Conservation (phyloP, 257 asterid genomes). For the Striga asiatica region DNA sequence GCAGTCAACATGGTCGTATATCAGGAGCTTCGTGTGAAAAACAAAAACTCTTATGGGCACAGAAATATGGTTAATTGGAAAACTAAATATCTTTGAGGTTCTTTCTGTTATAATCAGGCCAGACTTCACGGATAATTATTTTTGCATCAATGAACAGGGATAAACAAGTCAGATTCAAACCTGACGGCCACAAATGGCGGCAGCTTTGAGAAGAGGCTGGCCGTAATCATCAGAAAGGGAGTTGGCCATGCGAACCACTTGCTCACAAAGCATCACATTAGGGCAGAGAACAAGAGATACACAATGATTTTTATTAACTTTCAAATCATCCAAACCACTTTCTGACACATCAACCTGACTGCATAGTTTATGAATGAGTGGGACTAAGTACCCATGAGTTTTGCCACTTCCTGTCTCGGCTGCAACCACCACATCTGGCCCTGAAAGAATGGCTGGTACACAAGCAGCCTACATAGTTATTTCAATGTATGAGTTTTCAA, state of each 20-base stretch:
- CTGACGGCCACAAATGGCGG: conserved; percentile 89
- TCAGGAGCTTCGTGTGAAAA: neutral
- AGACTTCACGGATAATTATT: neutral
- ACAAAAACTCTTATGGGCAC: neutral
- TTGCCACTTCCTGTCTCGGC: conserved; percentile 99
- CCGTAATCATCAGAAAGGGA: conserved; percentile 46
- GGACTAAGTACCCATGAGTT: conserved; percentile 90
- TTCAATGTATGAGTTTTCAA: conserved; percentile 15
- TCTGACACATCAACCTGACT: conserved; percentile 24
- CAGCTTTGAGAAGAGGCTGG: conserved; percentile 52
- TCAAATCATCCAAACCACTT: conserved; percentile 22
- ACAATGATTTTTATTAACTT: conserved; percentile 22
- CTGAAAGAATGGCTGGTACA: conserved; percentile 71
- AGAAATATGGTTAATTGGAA: neutral
- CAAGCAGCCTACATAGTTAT: conserved; percentile 58
- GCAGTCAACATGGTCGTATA: conserved; percentile 21
- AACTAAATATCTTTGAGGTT: neutral
- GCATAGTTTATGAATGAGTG: conserved; percentile 59
- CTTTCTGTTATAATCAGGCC: neutral
- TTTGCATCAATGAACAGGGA: neutral
- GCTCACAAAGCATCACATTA: conserved; percentile 92
- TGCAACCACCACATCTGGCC: conserved; percentile 82
- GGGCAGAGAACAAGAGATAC: conserved; percentile 86
- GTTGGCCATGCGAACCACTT: conserved; percentile 92
- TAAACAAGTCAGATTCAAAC: conserved; percentile 21